phyloP scores from a whole-genome alignment of 441 rosid species.

The Francoa sonchifolia region DNA sequence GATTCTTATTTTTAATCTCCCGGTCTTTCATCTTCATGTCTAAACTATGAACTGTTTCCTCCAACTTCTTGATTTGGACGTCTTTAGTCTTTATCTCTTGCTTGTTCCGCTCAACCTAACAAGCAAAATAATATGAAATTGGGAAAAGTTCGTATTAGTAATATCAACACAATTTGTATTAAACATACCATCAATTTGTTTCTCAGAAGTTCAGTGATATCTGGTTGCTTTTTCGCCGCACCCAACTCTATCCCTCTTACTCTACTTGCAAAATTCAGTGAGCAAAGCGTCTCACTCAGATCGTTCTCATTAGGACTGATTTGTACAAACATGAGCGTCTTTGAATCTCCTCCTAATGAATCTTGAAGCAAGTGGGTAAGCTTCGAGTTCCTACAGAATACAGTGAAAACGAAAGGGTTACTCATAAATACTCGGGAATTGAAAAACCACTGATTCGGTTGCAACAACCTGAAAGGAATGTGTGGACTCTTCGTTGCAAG shows the following conservation, averaged over 20 bases:
- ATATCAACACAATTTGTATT: too few relatives aligned
- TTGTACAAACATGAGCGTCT: slow-evolving; percentile 92
- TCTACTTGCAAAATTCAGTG: slow-evolving; percentile 90
- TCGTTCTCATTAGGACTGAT: slow-evolving; percentile 88
- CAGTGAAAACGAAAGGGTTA: too few relatives aligned
- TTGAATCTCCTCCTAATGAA: slow-evolving; percentile 95
- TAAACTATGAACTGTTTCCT: slow-evolving; percentile 51
- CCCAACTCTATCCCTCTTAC: slow-evolving; percentile 93
- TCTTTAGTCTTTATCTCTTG: slow-evolving; percentile 84
- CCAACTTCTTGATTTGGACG: slow-evolving; percentile 71
- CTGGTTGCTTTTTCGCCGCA: slow-evolving; percentile 73
- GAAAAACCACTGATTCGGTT: too few relatives aligned
- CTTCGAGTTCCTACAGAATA: slow-evolving; percentile 71
- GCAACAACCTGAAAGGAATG: slow-evolving; percentile 67
- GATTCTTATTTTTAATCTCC: slow-evolving; percentile 58
- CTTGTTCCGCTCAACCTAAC: slow-evolving; percentile 67
- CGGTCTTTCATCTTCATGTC: slow-evolving; percentile 72
- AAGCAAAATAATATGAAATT: slow-evolving; percentile 2
- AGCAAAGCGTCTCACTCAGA: slow-evolving; percentile 72
- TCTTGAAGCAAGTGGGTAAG: slow-evolving; percentile 96
- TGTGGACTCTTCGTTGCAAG: slow-evolving; percentile 87
- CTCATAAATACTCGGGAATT: too few relatives aligned
- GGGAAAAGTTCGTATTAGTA: background rate
- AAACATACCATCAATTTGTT: slow-evolving; percentile 66
- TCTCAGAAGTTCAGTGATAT: slow-evolving; percentile 57